phyloP scores from a whole-genome alignment of 2,329 filamentous ascomycete genomes.

The Neurospora crassa region DNA sequence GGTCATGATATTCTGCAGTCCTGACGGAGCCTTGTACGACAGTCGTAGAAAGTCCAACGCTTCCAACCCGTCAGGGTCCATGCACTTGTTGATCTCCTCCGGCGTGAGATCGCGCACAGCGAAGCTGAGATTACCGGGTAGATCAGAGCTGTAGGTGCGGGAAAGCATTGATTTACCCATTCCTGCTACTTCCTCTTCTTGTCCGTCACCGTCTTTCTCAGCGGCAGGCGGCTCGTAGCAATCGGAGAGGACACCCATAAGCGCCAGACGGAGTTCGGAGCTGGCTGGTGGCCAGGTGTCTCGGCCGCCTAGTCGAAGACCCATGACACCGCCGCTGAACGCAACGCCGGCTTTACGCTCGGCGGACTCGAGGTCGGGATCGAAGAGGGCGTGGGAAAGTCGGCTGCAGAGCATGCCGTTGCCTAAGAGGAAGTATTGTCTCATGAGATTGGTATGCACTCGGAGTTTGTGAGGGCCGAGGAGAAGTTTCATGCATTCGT shows the following conservation, averaged over 20 bases:
- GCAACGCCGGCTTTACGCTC: conserved; percentile 63
- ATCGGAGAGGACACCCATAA: conserved; percentile 78
- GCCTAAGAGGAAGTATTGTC: conserved; percentile 72
- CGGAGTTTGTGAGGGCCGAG: conserved; percentile 65
- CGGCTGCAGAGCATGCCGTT: conserved; percentile 76
- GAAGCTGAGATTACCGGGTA: conserved; percentile 70
- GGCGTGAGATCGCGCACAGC: conserved; percentile 70
- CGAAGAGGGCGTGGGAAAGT: conserved; percentile 75
- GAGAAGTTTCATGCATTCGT: conserved; percentile 63
- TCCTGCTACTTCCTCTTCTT: conserved; percentile 9
- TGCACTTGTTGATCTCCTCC: conserved; percentile 72
- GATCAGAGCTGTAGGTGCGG: conserved; percentile 24
- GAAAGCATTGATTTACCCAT: conserved; percentile 15
- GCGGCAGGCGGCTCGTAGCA: conserved; percentile 40
- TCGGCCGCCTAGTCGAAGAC: conserved; percentile 70
- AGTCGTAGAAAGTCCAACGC: conserved; percentile 90
- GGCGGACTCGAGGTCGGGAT: conserved; percentile 69
- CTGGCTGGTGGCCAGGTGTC: conserved; percentile 88
- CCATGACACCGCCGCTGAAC: conserved; percentile 63
- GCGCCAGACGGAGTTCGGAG: conserved; percentile 79
- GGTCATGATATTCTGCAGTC: conserved; percentile 67
- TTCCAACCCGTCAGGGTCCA: conserved; percentile 73
- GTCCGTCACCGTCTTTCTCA: conserved; percentile 6
- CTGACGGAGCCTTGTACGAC: conserved; percentile 68
- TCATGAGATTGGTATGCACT: conserved; percentile 64